Evolutionary conservation across 2,329 filamentous ascomycete species (phyloP), one percentile per base, ranked within the genome.

Genomic region (Fusarium sp.): DNA sequence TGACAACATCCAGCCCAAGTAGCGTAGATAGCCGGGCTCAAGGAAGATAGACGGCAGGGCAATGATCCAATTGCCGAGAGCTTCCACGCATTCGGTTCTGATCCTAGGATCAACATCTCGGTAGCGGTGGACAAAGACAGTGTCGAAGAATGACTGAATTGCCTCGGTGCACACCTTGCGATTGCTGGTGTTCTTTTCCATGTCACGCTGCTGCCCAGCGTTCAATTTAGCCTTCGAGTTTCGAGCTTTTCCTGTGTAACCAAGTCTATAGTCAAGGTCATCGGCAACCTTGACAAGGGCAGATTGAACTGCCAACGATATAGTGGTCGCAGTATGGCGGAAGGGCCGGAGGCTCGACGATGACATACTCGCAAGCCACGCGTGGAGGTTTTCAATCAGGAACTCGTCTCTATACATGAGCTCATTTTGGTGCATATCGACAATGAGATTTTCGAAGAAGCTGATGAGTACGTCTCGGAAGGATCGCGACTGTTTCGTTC

Each of bases 1-100:
- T 7, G 94, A 97, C 30, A 99, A 85, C 76, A 97, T 90, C 96
- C 96, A 99, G 54, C 96, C 96, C 8, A 99, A 85, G 76, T 99
- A 99, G 65, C 96, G 90, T 52, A 99, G 84, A 80, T 97, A 97
- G 72, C 91, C 87, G 3, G 93, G 93, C 70, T 98, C 93, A 79
- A 98, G 93, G 81, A 97, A 99, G 46, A 93, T 87, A 48, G 93
- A 93, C 4, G 94, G 93, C 53, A 97, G 89, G 13, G 88, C 88
- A 77, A 90, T 87, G 72, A 98, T 97, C 96, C 96, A 99, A 42
- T 90, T 87, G 28, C 94, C 94, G 11, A 99, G 85, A 16, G 93
- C 93, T 68, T 92, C 89, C 25, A 97, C 90, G 76, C 95, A 98
- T 75, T 98, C 95, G 1, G 91, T 89, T 55, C 96, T 89, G 70